phyloP scores from a whole-genome alignment of 768 basidiomycete genomes.

The Boletus sensibilis region DNA sequence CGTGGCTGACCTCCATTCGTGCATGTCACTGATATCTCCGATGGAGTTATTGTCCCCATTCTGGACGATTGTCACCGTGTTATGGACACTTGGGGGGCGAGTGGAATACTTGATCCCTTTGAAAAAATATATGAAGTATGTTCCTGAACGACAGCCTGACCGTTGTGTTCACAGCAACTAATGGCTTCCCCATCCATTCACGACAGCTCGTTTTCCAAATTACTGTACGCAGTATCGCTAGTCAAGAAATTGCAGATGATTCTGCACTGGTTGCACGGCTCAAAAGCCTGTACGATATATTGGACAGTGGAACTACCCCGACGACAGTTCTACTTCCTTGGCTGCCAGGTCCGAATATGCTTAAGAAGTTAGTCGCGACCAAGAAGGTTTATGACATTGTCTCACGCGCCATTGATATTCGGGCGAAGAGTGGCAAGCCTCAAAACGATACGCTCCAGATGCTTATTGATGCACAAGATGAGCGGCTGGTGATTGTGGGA shows the following conservation, averaged over 20 bases:
- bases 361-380: slow-evolving; percentile 68
- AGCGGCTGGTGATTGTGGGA: slow-evolving; percentile 65
- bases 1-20: background rate
- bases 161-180: background rate
- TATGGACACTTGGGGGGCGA: slow-evolving; percentile 64
- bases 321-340: slow-evolving; percentile 72
- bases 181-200: background rate
- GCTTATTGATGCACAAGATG: slow-evolving; percentile 69
- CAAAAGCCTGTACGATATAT: slow-evolving; percentile 60
- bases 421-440: slow-evolving; percentile 55
- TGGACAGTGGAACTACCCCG: slow-evolving; percentile 72
- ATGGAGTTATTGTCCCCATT: slow-evolving; percentile 61
- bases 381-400: slow-evolving; percentile 76
- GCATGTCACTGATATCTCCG: slow-evolving; percentile 9
- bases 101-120: slow-evolving; percentile 70
- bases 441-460: slow-evolving; percentile 71
- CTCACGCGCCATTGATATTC: slow-evolving; percentile 49
- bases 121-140: slow-evolving; percentile 65
- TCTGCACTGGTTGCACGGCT: slow-evolving; percentile 58
- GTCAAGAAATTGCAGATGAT: slow-evolving; percentile 69
- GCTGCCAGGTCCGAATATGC: slow-evolving; percentile 72
- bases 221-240: slow-evolving; percentile 65
- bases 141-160: slow-evolving; percentile 1
- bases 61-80: slow-evolving; percentile 60
- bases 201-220: slow-evolving; percentile 68